Base-by-base conservation (phyloP, 2,329 filamentous ascomycete species). In the Phoma sp. region DNA sequence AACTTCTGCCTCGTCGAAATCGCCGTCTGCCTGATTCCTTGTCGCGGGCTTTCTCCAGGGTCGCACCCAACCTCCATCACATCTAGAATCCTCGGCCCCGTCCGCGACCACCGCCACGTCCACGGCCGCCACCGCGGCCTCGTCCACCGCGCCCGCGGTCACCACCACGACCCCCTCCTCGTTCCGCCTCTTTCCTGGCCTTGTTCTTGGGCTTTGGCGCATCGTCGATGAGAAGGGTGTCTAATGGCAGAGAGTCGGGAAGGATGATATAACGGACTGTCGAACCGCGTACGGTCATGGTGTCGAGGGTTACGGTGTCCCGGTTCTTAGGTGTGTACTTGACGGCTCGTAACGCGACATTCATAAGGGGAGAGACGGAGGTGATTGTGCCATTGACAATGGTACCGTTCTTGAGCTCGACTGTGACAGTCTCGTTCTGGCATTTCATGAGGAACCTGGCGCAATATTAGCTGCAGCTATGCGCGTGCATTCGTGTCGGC, bases 121-220 rank as follows among this genome's bases (percentile, higher is more conserved):
- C 67, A 68, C 64, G 50, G 18, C 61, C 57, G 47, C 64, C 57
- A 45, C 64, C 47, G 23, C 81, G 74, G 33, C 78, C 75, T 36
- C 82, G 75, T 30, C 82, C 76, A 32, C 80, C 78, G 17, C 81
- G 69, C 9, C 81, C 81, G 37, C 82, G 83, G 28, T 52, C 53
- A 36, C 81, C 75, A 26, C 75, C 74, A 29, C 76, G 74, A 37
- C 85, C 84, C 37, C 70, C 70, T 49, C 75, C 71, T 54, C 86
- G 84, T 26, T 83, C 80, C 6, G 77, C 84, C 80, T 98, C 95
- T 84, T 99, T 99, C 74, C 93, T 87, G 21, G 95, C 93, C 87
- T 99, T 99, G 81, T 99, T 99, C 89, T 98, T 98, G 57, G 95
- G 93, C 83, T 99, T 99, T 45, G 93, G 92, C 69, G 92, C 87